These are phyloP conservation scores for Basipetospora chlamydospora DNA, from an alignment of 2,329 filamentous ascomycete genomes.

Conservation along the genomic window DNA sequence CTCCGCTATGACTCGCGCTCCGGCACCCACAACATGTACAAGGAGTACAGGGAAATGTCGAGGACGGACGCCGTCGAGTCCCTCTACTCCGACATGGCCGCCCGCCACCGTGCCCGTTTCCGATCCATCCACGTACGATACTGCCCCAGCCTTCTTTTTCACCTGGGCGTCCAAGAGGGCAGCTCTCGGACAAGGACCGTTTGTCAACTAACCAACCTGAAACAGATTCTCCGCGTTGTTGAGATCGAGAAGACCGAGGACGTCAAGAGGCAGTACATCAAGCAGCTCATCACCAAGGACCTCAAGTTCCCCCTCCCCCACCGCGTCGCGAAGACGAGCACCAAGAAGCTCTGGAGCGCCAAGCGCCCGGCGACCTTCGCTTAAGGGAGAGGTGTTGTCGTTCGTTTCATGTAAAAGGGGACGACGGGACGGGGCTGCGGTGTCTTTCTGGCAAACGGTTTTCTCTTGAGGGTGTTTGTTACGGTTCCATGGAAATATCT, in stretches of 20 bases:
- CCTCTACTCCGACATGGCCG: constrained; percentile 99
- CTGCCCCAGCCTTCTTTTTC: too few species aligned
- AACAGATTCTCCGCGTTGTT: constrained; percentile 90
- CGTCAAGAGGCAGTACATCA: constrained; percentile 98
- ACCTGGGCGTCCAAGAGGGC: too few species aligned
- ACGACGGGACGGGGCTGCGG: constrained; percentile 31
- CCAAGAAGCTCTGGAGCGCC: constrained; percentile 85
- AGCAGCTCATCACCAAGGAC: constrained; percentile 88
- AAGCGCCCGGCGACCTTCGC: constrained; percentile 95
- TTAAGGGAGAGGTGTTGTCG: constrained; percentile 48
- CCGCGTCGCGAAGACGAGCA: constrained; percentile 69
- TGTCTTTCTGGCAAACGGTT: too few species aligned
- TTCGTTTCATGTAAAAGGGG: too few species aligned
- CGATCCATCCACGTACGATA: constrained; percentile 92
- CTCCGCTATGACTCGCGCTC: constrained; percentile 99
- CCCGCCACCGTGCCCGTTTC: constrained; percentile 92
- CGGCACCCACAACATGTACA: constrained; percentile 99
- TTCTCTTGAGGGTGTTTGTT: constrained; percentile 48
- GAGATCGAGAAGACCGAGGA: constrained; percentile 91
- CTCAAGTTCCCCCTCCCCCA: constrained; percentile 98
- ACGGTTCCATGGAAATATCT: constrained; percentile 46
- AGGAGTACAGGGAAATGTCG: constrained; percentile 99
- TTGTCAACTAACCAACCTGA: neutral
- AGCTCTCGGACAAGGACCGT: too few species aligned
- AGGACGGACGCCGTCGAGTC: constrained; percentile 89